These are phyloP conservation scores for Suillus tomentosus DNA, from an alignment of 768 basidiomycete species.

Conservation along the genomic window DNA sequence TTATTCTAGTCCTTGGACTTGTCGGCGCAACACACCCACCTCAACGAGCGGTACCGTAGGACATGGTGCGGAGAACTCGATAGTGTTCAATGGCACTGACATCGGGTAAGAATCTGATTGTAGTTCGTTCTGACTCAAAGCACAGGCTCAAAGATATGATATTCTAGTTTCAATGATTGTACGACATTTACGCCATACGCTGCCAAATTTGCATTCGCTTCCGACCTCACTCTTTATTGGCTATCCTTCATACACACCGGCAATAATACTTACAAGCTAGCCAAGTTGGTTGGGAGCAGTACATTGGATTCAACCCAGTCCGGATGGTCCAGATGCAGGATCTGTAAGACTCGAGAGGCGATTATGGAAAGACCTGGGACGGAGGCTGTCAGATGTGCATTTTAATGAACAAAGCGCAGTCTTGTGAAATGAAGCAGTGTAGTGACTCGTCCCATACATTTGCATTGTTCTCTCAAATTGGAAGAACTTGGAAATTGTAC, in stretches of 20 bases:
- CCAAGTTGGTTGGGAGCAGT: conserved; percentile 46
- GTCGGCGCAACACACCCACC: conserved; percentile 52
- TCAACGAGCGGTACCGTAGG: conserved; percentile 43
- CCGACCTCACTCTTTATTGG: conserved; percentile 66
- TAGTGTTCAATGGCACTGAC: conserved; percentile 62
- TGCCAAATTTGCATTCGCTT: conserved; percentile 50
- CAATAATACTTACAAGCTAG: conserved; percentile 55
- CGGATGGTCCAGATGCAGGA: conserved; percentile 50
- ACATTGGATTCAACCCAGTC: conserved; percentile 29
- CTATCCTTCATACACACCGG: conserved; percentile 62
- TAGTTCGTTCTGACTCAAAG: background rate
- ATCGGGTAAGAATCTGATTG: conserved; percentile 47
- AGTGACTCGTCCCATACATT: background rate
- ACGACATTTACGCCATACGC: conserved; percentile 49
- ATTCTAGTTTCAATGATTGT: conserved; percentile 50
- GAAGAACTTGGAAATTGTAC: background rate
- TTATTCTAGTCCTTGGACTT: conserved; percentile 46
- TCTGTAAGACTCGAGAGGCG: conserved; percentile 35
- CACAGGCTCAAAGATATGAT: background rate
- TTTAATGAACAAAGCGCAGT: background rate
- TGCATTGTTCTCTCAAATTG: background rate
- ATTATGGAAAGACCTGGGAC: conserved; percentile 38
- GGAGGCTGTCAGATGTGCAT: background rate
- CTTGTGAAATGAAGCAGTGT: background rate
- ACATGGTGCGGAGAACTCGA: conserved; percentile 66